Conservation (phyloP, 805 yeast genomes). For the Saccharomycopsis vini region DNA sequence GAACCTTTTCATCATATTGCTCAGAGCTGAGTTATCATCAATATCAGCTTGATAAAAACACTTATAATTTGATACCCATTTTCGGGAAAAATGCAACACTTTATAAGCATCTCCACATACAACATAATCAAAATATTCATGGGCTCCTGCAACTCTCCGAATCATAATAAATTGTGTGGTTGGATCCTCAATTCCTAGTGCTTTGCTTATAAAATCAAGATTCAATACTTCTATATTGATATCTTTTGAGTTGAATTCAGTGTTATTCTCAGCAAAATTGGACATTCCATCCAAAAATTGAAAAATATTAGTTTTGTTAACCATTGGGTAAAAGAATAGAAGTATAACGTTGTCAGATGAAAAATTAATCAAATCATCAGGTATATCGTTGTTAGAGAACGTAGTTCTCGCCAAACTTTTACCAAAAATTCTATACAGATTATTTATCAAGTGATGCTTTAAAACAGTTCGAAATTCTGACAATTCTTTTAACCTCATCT, state of each 20-base stretch:
- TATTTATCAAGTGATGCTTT: neutral
- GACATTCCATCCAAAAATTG: slow-evolving; percentile 9
- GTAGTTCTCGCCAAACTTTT: slow-evolving; percentile 5
- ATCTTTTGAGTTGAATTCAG: neutral
- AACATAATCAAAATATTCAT: neutral
- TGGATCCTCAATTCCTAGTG: too few species aligned
- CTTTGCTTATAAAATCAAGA: neutral
- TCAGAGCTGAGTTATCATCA: too few species aligned
- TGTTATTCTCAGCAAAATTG: slow-evolving; percentile 10
- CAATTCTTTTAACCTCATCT: neutral
- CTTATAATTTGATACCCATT: too few species aligned
- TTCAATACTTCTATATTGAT: slow-evolving; percentile 1
- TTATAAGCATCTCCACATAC: neutral
- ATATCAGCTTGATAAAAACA: too few species aligned
- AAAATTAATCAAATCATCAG: slow-evolving; percentile 7
- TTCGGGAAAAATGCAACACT: neutral
- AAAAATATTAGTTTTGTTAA: slow-evolving; percentile 12
- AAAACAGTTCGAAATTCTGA: slow-evolving; percentile 3
- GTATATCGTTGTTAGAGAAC: neutral
- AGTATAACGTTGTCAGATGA: slow-evolving; percentile 11
- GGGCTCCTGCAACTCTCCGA: slow-evolving; percentile 1
- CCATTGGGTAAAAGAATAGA: slow-evolving; percentile 12
- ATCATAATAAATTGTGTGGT: neutral
- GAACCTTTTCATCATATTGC: too few species aligned
- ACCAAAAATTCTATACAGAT: slow-evolving; percentile 9